Evolutionary conservation across 2,329 filamentous ascomycete species (phyloP).

Genomic region (Nemania serpens): DNA sequence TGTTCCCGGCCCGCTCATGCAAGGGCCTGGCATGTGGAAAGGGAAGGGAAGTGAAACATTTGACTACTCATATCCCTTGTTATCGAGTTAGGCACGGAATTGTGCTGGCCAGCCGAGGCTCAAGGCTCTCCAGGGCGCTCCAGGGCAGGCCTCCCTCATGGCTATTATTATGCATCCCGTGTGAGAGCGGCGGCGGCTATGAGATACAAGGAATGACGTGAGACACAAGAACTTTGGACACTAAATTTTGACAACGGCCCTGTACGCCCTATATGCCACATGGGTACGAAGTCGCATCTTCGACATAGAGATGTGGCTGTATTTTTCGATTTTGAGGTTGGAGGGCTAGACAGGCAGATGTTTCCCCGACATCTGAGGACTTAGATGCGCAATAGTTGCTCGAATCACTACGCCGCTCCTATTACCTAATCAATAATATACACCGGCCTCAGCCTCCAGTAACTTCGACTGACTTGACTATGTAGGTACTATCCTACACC

Average conservation of each 20-base stretch:
- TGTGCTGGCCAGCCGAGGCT: too few relatives aligned
- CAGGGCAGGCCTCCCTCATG: not conserved
- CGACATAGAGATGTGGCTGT: too few relatives aligned
- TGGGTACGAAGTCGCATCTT: too few relatives aligned
- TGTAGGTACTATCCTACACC: not conserved
- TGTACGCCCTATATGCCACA: too few relatives aligned
- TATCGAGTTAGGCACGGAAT: not conserved
- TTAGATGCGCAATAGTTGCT: too few relatives aligned
- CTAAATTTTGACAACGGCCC: not conserved
- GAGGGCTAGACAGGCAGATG: too few relatives aligned
- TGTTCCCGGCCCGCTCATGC: constrained; percentile 14
- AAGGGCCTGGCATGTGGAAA: constrained; percentile 10
- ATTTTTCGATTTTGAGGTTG: too few relatives aligned
- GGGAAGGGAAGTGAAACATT: constrained; percentile 6
- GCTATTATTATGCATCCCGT: not conserved
- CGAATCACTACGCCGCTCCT: too few relatives aligned
- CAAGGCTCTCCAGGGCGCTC: not conserved
- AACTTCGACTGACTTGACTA: too few relatives aligned
- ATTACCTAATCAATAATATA: too few relatives aligned
- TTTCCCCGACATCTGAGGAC: too few relatives aligned
- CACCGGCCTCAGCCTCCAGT: too few relatives aligned
- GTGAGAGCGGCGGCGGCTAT: not conserved
- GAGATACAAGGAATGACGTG: not conserved
- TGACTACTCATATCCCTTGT: constrained; percentile 4
- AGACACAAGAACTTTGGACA: not conserved